A percentile compares a stretch with the other conserved stretches of the same genome.
Conservation (phyloP, 1,284 basidiomycete genomes). For the Exobasidium rhododendri region DNA sequence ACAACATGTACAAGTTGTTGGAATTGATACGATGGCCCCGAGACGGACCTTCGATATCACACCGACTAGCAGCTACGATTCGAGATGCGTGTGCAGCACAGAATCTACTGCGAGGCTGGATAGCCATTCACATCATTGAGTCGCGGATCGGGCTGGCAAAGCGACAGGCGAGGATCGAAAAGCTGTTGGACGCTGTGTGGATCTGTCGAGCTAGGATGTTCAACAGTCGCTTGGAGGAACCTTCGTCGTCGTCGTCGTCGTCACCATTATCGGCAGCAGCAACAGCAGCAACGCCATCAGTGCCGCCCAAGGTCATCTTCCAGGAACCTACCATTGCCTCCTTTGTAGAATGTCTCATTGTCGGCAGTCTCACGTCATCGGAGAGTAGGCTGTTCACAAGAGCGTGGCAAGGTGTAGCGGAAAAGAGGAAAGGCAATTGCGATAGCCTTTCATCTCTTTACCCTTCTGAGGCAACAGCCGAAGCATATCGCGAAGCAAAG, state of each 20-base stretch:
- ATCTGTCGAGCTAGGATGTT: slow-evolving; percentile 47
- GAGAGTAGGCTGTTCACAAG: slow-evolving; percentile 41
- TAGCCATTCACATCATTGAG: slow-evolving; percentile 48
- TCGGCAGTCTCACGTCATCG: slow-evolving; percentile 37
- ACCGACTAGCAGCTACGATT: slow-evolving; percentile 34
- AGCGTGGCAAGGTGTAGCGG: slow-evolving; percentile 48
- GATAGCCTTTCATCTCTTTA: slow-evolving; percentile 33
- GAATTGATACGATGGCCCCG: slow-evolving; percentile 27
- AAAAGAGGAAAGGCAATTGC: slow-evolving; percentile 24
- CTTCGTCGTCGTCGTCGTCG: not conserved
- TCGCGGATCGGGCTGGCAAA: slow-evolving; percentile 38
- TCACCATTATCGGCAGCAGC: too few species aligned
- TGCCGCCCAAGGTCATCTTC: slow-evolving; percentile 24
- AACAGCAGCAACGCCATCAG: not conserved
- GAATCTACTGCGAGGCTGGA: slow-evolving; percentile 44
- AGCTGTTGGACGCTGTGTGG: slow-evolving; percentile 47
- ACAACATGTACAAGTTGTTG: slow-evolving; percentile 46
- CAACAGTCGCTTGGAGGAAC: slow-evolving; percentile 14
- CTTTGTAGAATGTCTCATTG: slow-evolving; percentile 47
- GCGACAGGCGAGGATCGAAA: slow-evolving; percentile 37
- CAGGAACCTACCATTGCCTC: slow-evolving; percentile 43
- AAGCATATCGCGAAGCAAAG: slow-evolving; percentile 18
- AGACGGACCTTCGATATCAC: slow-evolving; percentile 22
- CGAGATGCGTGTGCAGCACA: slow-evolving; percentile 44
- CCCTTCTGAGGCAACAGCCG: slow-evolving; percentile 20